Base-by-base conservation (phyloP, 345 rosid species). In the Angophora floribunda region DNA sequence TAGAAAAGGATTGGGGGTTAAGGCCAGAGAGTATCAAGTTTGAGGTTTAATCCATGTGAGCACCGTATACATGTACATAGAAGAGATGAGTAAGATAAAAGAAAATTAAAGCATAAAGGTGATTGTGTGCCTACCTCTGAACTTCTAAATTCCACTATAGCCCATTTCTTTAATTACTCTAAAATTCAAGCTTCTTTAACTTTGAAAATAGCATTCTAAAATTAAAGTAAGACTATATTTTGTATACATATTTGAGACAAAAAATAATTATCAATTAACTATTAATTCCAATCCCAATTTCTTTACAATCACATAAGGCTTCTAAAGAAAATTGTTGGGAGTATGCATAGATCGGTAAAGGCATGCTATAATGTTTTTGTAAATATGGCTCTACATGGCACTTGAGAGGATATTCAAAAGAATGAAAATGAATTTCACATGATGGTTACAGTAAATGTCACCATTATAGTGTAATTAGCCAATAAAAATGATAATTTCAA, bases 241-340 rank as follows among this genome's bases (percentile, higher is more conserved):
- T 63, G 75, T 63, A 63, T n/a, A 63, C 41, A n/a, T 7, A 63
- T n/a, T 63, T 7, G 19, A 63, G n/a, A n/a, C 75, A 16, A n/a
- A n/a, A 61, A n/a, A 7, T 2, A 63, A 63, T 63, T 63, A n/a
- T 63, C 75, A n/a, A 63, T n/a, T n/a, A n/a, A 63, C n/a, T n/a
- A n/a, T n/a, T 14, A 7, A n/a, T 0, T 14, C 15, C 30, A 0
- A 32, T 14, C 75, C 5, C n/a, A 0, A n/a, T n/a, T 63, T 63
- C 36, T 63, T 13, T n/a, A n/a, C n/a, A 14, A 63, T 63, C 75
- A 63, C 19, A 6, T 16, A 3, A 63, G 41, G 19, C 41, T 63
- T 63, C 19, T n/a, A 1, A n/a, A 0, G 75, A 63, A 63, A 6
- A 17, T n/a, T n/a, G 41, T 14, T 1, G 32, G 3, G 2, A 63